Conservation (phyloP, 2,329 filamentous ascomycete species). For the Fusarium subglutinans region DNA sequence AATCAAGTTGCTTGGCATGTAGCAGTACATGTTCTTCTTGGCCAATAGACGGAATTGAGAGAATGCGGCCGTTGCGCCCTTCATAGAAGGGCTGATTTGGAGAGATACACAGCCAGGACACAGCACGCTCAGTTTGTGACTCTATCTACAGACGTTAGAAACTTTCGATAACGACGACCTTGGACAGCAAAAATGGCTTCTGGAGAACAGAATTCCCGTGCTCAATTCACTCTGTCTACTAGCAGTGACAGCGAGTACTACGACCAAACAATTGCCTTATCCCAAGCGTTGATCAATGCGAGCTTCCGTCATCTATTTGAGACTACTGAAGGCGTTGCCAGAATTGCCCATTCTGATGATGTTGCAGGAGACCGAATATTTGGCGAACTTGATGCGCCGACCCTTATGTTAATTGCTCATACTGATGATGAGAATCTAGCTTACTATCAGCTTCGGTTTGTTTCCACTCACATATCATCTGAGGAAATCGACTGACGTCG, state of each 20-base stretch:
- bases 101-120: too few species aligned
- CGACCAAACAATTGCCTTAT: background rate
- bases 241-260: background rate
- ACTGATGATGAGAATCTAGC: background rate
- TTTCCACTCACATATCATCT: too few species aligned
- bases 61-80: too few species aligned
- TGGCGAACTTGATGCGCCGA: background rate
- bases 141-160: too few species aligned
- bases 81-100: too few species aligned
- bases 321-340: background rate
- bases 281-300: background rate
- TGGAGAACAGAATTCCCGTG: background rate
- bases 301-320: background rate
- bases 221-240: background rate
- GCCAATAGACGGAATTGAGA: too few species aligned
- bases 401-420: background rate
- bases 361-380: background rate
- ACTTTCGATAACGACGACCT: too few species aligned
- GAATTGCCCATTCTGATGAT: background rate
- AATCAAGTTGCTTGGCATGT: too few species aligned
- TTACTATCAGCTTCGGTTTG: background rate
- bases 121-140: too few species aligned
- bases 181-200: background rate
- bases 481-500: too few species aligned
- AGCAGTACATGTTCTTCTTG: too few species aligned